These are phyloP conservation scores for Piper longum DNA, from an alignment of 164 flowering plant species.

Conservation along the genomic window DNA sequence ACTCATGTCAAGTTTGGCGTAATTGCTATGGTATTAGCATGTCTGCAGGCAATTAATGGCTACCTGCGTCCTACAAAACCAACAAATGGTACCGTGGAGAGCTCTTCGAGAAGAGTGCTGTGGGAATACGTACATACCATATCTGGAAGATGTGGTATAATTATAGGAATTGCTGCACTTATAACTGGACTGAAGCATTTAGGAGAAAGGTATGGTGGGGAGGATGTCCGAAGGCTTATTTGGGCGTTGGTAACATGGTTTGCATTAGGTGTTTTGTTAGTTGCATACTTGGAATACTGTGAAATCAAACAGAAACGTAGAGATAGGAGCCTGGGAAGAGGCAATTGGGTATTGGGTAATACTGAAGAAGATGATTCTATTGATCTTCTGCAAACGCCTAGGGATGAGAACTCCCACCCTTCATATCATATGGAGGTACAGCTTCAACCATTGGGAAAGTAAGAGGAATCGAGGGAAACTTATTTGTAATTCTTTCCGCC, in stretches of 20 bases:
- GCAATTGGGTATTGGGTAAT: slow-evolving; percentile 81
- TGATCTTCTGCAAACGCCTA: slow-evolving; percentile 52
- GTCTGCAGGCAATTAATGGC: slow-evolving; percentile 74
- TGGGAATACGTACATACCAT: slow-evolving; percentile 84
- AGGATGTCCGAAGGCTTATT: slow-evolving; percentile 50
- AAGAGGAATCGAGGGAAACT: slow-evolving; percentile 1
- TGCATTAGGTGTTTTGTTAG: slow-evolving; percentile 37
- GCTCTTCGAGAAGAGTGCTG: slow-evolving; percentile 36
- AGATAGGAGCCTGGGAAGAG: slow-evolving; percentile 33
- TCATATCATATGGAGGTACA: slow-evolving; percentile 78
- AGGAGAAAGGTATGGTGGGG: slow-evolving; percentile 74
- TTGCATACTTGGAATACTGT: slow-evolving; percentile 53
- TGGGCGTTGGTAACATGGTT: slow-evolving; percentile 77
- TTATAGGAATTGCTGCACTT: slow-evolving; percentile 62
- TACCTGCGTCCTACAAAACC: slow-evolving; percentile 61
- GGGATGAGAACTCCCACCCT: slow-evolving; percentile 29
- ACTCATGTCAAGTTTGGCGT: slow-evolving; percentile 85
- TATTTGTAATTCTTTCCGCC: too few species aligned
- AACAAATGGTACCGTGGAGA: slow-evolving; percentile 32
- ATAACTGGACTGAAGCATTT: slow-evolving; percentile 83
- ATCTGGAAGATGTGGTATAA: slow-evolving; percentile 55
- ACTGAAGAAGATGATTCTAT: slow-evolving; percentile 64
- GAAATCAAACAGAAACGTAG: slow-evolving; percentile 31
- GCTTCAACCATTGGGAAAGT: slow-evolving; percentile 67
- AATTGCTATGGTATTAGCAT: slow-evolving; percentile 54